Base-by-base conservation (phyloP, 768 basidiomycete genomes). In the Leccinum uliginosum region DNA sequence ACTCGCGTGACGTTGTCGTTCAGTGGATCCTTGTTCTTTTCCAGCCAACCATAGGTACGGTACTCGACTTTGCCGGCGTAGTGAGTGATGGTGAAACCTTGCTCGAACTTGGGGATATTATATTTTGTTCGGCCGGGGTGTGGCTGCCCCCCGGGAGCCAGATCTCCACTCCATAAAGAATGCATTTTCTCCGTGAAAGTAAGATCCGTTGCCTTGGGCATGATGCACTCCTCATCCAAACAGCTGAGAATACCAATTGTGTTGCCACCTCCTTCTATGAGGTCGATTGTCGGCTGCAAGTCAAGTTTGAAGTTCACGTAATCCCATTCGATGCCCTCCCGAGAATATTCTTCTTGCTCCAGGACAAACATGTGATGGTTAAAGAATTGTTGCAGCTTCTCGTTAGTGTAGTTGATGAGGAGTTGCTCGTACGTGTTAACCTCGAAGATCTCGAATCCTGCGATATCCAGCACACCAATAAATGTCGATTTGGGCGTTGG, bases 351-450 rank as follows among this genome's bases (percentile, higher is more conserved):
- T 70, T 99, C 97, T 69, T 99, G 97, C 76, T 99, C 97, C 32
- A 98, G 84, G 38, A 97, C 93, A 73, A 99, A 98, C 97, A 98
- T 98, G 71, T 98, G 97, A 73, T 98, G 93, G 66, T 98, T 99
- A 82, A 94, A 94, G 73, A 92, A 93, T 72, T 98, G 96, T 70
- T 98, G 96, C 9, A 98, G 81, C 68, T 91, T 96, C 81, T 99
- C 97, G 77, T 99, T 99, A 45, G 96, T 98, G 67, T 91, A 96
- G 69, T 99, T 99, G 83, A 99, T 99, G 65, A 96, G 82, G 26
- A 99, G 82, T 71, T 99, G 97, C 67, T 99, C 97, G 71, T 98
- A 99, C 9, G 89, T 89, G 71, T 98, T 98, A 65, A 87, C 79
- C 54, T 91, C 89, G 75, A 92, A 91, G 59, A 99, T 99, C 73